These are phyloP conservation scores for Vararia minispora DNA, from an alignment of 768 basidiomycete species.

Conservation along the genomic window DNA sequence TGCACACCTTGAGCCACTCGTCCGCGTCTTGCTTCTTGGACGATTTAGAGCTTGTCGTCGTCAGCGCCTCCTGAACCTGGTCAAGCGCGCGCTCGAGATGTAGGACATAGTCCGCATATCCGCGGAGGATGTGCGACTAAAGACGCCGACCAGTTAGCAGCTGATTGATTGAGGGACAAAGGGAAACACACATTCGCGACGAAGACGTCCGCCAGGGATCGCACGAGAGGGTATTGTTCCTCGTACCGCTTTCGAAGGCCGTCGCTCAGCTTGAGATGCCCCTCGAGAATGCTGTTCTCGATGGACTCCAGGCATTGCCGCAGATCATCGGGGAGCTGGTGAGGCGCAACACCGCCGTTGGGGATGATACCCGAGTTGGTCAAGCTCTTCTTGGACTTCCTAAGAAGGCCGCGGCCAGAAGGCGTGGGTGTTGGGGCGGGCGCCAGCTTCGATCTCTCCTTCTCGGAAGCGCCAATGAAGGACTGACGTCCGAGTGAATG, in stretches of 20 bases:
- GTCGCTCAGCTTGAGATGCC: conserved; percentile 78
- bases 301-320: conserved; percentile 79
- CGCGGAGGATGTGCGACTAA: conserved; percentile 87
- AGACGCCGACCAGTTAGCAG: conserved; percentile 14
- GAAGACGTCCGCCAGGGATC: conserved; percentile 93
- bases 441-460: conserved; percentile 24
- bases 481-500: conserved; percentile 70
- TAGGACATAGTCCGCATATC: conserved; percentile 91
- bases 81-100: conserved; percentile 86
- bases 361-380: conserved; percentile 30
- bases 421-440: conserved; percentile 29
- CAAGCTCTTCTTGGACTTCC: conserved; percentile 60
- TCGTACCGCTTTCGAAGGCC: conserved; percentile 86
- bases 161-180: conserved; percentile 3
- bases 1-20: conserved; percentile 71
- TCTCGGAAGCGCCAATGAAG: conserved; percentile 34
- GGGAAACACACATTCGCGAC: conserved; percentile 64
- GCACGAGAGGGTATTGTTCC: conserved; percentile 89
- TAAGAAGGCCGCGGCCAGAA: conserved; percentile 35
- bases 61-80: conserved; percentile 74
- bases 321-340: conserved; percentile 80
- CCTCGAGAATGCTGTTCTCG: conserved; percentile 76
- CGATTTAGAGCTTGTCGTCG: conserved; percentile 53
- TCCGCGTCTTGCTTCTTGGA: conserved; percentile 74
- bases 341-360: conserved; percentile 49